These are phyloP conservation scores for Trichocladium uniseriatum DNA, from an alignment of 495 filamentous ascomycete species.

Conservation along the genomic window DNA sequence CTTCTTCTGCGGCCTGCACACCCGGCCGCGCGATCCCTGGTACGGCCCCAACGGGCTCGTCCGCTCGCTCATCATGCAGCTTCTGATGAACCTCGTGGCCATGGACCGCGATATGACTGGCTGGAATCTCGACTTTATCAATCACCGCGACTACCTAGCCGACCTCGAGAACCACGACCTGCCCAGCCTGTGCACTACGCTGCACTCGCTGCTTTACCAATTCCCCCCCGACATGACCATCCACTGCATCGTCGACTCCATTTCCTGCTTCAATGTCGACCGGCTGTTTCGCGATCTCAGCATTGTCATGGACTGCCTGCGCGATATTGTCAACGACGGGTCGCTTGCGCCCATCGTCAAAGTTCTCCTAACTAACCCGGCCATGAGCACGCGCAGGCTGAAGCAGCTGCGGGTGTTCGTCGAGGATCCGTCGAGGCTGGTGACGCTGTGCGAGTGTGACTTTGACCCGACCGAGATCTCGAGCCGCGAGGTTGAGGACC, in stretches of 20 bases:
- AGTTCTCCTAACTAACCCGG: not conserved
- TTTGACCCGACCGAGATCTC: too few species aligned
- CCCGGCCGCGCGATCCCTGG: not conserved
- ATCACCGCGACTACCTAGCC: not conserved
- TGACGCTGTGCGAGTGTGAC: too few species aligned
- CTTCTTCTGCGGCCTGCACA: not conserved
- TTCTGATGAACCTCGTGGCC: not conserved
- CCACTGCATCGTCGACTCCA: constrained; percentile 8
- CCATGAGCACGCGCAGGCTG: not conserved
- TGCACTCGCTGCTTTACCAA: not conserved
- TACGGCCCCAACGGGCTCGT: not conserved
- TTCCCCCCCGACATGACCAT: not conserved
- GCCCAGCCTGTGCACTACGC: not conserved
- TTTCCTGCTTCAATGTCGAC: not conserved
- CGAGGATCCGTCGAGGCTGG: too few species aligned
- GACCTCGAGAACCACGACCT: not conserved
- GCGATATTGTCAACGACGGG: not conserved
- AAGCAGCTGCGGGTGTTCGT: too few species aligned
- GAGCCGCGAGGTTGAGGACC: too few species aligned
- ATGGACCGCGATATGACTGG: not conserved
- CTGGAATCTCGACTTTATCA: not conserved
- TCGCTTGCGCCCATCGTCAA: not conserved
- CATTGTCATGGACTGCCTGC: not conserved
- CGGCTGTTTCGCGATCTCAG: not conserved
- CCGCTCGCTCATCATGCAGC: not conserved